Conservation (phyloP, 352 stramenopile genomes). For the Halophytophthora polymorphica region DNA sequence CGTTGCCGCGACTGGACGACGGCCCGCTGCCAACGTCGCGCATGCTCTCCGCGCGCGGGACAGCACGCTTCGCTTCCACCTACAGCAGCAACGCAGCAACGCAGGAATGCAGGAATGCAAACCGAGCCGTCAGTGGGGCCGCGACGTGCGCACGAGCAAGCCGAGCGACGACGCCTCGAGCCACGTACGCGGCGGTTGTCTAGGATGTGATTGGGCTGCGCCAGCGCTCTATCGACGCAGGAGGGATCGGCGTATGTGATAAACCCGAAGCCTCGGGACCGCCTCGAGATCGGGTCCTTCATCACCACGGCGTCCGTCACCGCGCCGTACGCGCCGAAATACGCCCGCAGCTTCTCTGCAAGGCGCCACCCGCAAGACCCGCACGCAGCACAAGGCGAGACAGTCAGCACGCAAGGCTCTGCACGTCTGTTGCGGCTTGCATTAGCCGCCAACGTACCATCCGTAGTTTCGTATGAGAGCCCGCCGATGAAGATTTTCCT, state of each 20-base stretch:
- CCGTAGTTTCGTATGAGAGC: conserved; percentile 88
- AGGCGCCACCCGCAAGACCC: neutral
- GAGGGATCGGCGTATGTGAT: conserved; percentile 89
- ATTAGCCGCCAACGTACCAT: conserved; percentile 41
- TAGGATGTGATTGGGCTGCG: conserved; percentile 88
- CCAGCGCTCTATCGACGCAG: conserved; percentile 88
- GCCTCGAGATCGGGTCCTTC: conserved; percentile 90
- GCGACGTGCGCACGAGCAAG: neutral
- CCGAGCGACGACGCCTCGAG: neutral
- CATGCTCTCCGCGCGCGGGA: conserved; percentile 83
- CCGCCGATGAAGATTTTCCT: conserved; percentile 92
- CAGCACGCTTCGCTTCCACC: conserved; percentile 91
- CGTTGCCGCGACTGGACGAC: conserved; percentile 51
- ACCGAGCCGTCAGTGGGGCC: conserved; percentile 9
- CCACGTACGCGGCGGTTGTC: conserved; percentile 81
- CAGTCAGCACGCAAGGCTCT: conserved; percentile 16
- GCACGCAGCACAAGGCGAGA: neutral
- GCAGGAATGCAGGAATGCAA: conserved; percentile 8
- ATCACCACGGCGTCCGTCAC: conserved; percentile 93
- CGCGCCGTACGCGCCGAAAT: conserved; percentile 87
- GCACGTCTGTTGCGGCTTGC: neutral
- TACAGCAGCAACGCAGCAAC: conserved; percentile 28
- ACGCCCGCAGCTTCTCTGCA: conserved; percentile 86
- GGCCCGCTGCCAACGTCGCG: conserved; percentile 52
- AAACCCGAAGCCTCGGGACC: conserved; percentile 91